Base-by-base conservation (phyloP, 768 basidiomycete species). In the Kwoniella pini region DNA sequence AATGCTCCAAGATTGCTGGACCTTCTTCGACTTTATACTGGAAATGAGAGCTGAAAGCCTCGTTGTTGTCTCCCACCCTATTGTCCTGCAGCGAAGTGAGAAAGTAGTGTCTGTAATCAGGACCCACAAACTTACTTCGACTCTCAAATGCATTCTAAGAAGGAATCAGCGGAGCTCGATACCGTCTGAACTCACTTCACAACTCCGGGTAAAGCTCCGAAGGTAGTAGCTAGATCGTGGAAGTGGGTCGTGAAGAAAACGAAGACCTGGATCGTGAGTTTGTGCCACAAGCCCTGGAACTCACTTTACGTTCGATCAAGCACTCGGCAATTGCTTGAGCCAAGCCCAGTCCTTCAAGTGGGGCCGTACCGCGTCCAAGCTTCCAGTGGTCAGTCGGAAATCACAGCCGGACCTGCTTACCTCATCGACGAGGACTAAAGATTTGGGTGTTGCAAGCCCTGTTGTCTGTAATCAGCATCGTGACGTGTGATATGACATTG, bases 201-300 rank as follows among this genome's bases (percentile, higher is more conserved):
- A 1, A 94, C 88, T 2, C 86, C 85, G 0, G 93, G 89, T 61
- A 88, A 85, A 12, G 84, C 82, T 1, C 86, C 86, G 4, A 97
- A 83, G 1, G 90, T 90, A 21, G 82, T 84, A 1, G 86, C 82
- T 4, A 98, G 82, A 69, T 96, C 92, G 49, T 82, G 81, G 71
- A 92, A 94, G 75, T 95, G 95, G 84, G 95, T 98, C 6, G 90
- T 87, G 73, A 99, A 98, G 77, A 97, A 89, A 1, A 89, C 88
- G 67, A 89, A 90, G 11, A 86, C 82, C 91, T 95, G 54, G 3
- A 13, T 36, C 12, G 10, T 48, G 19, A 40, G 54, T 19, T 19
- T 27, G 27, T 28, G 27, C 46, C 7, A 46, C 0, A 9, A 2
- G 1, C 6, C 17, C 28, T 5, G 15, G 21, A 31, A 55, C 81